phyloP scores from a whole-genome alignment of 352 stramenopile genomes.

The Elongisporangium undulatum region DNA sequence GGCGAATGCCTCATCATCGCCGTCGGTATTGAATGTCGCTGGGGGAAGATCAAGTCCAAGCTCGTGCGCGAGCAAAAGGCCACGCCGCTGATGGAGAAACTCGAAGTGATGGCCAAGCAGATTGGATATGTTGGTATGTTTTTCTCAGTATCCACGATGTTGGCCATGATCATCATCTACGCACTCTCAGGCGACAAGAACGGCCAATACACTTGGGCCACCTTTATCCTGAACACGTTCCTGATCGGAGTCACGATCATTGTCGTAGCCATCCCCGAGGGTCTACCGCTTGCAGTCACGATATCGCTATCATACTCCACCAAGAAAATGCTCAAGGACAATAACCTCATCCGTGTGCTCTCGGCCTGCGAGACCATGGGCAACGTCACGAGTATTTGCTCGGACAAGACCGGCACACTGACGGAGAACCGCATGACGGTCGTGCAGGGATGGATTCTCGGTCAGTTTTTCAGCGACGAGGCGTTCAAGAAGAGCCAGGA shows the following conservation, averaged over 20 bases:
- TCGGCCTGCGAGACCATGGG: conserved; percentile 98
- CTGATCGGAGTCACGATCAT: conserved; percentile 94
- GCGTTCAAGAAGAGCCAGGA: conserved; percentile 29
- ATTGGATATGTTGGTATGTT: conserved; percentile 86
- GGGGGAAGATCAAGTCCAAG: conserved; percentile 91
- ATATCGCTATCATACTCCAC: conserved; percentile 95
- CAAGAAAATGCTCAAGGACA: conserved; percentile 98
- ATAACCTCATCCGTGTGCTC: conserved; percentile 98
- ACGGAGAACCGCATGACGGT: conserved; percentile 99
- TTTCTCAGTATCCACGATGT: conserved; percentile 84
- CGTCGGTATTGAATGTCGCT: conserved; percentile 78
- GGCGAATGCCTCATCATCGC: conserved; percentile 81
- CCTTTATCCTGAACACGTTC: conserved; percentile 91
- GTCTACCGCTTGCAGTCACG: conserved; percentile 91
- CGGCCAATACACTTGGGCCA: conserved; percentile 60
- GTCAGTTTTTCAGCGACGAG: conserved; percentile 50
- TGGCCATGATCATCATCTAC: conserved; percentile 86
- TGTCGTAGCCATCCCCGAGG: conserved; percentile 94
- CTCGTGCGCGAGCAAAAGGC: conserved; percentile 84
- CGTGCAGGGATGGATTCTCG: conserved; percentile 85
- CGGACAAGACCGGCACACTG: conserved; percentile 96
- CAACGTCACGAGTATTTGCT: conserved; percentile 98
- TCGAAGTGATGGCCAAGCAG: conserved; percentile 88
- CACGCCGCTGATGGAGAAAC: conserved; percentile 92
- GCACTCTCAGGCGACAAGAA: conserved; percentile 52